Conservation (phyloP, 306 rosid species). For the Neltuma alba region DNA sequence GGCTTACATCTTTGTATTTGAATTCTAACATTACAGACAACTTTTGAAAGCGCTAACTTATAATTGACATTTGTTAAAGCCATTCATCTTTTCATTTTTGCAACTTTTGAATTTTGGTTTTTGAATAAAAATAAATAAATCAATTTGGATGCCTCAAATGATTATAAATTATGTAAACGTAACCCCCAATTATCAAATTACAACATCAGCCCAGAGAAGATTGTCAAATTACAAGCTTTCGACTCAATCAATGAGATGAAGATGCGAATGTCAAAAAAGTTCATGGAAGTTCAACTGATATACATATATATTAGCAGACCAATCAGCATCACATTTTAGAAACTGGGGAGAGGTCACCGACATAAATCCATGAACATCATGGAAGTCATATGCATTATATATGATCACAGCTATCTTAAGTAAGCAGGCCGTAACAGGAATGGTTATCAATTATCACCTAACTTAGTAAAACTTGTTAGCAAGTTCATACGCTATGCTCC, state of each 20-base stretch:
- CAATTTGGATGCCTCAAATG: background rate
- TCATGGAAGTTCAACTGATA: background rate
- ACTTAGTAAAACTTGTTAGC: constrained; percentile 35
- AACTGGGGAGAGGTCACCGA: background rate
- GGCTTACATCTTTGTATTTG: background rate
- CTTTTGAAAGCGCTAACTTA: background rate
- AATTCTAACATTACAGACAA: background rate
- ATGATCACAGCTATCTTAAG: background rate
- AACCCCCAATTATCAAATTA: background rate
- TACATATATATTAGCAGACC: background rate
- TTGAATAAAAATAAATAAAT: background rate
- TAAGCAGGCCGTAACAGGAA: background rate
- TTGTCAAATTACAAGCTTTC: background rate
- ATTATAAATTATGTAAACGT: background rate
- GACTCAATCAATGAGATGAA: background rate
- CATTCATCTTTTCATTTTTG: background rate
- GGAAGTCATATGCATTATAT: background rate
- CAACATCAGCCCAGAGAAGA: no score
- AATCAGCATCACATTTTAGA: background rate
- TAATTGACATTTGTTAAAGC: background rate
- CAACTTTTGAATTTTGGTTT: background rate
- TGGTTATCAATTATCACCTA: constrained; percentile 3
- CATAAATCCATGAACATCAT: background rate
- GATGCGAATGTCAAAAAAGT: background rate
- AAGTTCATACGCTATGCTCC: constrained; percentile 29